Percentiles rank a stretch among this genome's conserved stretches.
Conservation (phyloP, 2,329 filamentous ascomycete genomes). For the Ramularia collo-cygni region DNA sequence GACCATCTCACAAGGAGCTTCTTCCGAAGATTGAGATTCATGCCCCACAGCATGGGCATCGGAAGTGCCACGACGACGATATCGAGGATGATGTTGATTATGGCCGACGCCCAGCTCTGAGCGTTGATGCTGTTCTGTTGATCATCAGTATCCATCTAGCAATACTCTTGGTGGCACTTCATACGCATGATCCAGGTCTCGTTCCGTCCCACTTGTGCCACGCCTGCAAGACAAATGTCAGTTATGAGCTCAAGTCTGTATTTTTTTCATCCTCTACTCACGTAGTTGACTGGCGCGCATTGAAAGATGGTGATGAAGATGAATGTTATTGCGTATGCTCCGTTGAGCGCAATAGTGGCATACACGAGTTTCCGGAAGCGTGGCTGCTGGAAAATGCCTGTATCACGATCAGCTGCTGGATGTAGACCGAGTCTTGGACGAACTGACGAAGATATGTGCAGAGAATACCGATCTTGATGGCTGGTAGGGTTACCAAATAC, state of each 20-base stretch:
- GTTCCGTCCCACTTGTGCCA: constrained; percentile 13
- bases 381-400: constrained; percentile 9
- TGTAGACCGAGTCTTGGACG: too few relatives aligned
- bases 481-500: constrained; percentile 10
- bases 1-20: constrained; percentile 6
- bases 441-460: constrained; percentile 12
- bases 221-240: constrained; percentile 6
- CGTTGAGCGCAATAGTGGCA: constrained; percentile 11
- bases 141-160: too few relatives aligned
- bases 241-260: background rate
- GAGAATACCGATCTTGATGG: constrained; percentile 15
- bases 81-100: constrained; percentile 15
- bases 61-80: constrained; percentile 11
- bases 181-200: constrained; percentile 8
- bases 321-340: constrained; percentile 13
- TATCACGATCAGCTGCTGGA: too few relatives aligned
- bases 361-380: constrained; percentile 11
- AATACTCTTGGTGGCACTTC: too few relatives aligned
- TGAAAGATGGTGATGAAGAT: constrained; percentile 14
- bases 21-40: constrained; percentile 15
- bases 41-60: constrained; percentile 15
- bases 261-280: constrained; percentile 1
- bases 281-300: constrained; percentile 9
- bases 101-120: constrained; percentile 14
- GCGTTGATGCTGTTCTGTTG: constrained; percentile 13